Percentiles rank a stretch among this genome's conserved stretches.
Conservation (phyloP, 73 alveolate genomes). For the Strombidium stylifer region DNA sequence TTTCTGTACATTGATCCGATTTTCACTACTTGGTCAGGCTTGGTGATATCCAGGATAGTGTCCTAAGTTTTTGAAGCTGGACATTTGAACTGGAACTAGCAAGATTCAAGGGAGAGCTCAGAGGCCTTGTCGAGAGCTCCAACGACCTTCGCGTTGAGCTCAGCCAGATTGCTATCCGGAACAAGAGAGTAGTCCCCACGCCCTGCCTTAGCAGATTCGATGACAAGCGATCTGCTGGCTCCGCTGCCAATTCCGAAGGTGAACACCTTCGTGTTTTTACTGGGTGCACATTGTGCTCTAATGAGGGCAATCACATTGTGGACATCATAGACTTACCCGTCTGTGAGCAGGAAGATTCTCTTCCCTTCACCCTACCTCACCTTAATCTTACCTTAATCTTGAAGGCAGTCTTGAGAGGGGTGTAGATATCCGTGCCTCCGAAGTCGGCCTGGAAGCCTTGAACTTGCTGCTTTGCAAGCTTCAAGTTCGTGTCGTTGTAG, state of each 20-base stretch:
- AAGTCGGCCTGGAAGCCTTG: conserved; percentile 74
- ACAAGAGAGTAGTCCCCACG: conserved; percentile 71
- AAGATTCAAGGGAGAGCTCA: conserved; percentile 1
- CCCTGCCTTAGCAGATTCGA: conserved; percentile 58
- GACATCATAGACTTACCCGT: conserved; percentile 70
- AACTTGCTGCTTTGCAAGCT: conserved; percentile 50
- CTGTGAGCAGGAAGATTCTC: conserved; percentile 80
- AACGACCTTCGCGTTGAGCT: conserved; percentile 58
- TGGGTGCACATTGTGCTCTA: conserved; percentile 56
- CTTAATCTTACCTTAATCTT: background rate
- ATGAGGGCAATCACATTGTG: conserved; percentile 42
- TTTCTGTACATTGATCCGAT: conserved; percentile 14
- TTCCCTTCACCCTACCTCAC: conserved; percentile 20
- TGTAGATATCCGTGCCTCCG: conserved; percentile 87
- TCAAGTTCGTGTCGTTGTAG: conserved; percentile 46
- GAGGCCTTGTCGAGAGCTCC: conserved; percentile 45
- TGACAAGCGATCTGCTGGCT: conserved; percentile 58
- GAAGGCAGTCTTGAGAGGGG: conserved; percentile 20
- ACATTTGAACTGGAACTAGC: background rate
- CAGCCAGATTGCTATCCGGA: conserved; percentile 43
- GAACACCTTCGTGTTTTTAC: conserved; percentile 56
- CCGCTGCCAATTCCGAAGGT: conserved; percentile 14
- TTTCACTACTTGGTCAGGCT: background rate
- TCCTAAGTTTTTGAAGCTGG: background rate
- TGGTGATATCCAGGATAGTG: background rate